Evolutionary conservation across 1,139 yeast genomes (phyloP), one percentile per base, ranked within the genome.

Genomic region (Taiozyma onychis): DNA sequence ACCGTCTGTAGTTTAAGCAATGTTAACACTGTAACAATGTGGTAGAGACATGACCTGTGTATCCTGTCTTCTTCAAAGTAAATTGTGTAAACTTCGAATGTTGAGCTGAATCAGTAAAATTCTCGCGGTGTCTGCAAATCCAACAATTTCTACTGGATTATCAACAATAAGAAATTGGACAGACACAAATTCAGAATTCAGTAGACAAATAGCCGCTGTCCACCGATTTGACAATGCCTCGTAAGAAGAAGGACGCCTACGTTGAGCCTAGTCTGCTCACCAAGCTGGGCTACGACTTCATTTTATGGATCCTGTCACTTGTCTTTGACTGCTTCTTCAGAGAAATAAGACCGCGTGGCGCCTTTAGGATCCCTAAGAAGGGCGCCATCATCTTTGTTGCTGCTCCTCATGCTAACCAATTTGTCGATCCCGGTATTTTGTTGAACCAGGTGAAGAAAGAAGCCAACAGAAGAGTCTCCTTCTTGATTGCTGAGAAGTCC

Each of bases 351-450:
- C 85, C 97, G 4, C 76, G 99, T 54, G 97, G 97, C 4, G 95
- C 97, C 1, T 91, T 84, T 71, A 76, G 91, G 50, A 79, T 93
- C 51, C 98, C 99, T 4, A 75, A 79, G 42, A 66, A 76, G 14
- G 97, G 97, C 0, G 95, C 98, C 0, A 83, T 90, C 24, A 90
- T 93, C 51, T 88, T 93, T 64, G 98, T 93, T 44, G 98, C 95
- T 2, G 99, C 97, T 9, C 98, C 98, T 9, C 99, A 91, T 71
- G 96, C 97, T 37, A 93, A 91, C 68, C 99, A 91, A 67, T 93
- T 93, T 61, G 95, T 91, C 39, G 99, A 93, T 64, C 97, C 97
- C 0, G 76, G 89, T 51, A 77, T 90, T 48, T 74, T 93, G 50
- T 83, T 88, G 88, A 84, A 86, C 48, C 95, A 87, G 64, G 90